Percentiles rank a stretch among this genome's conserved stretches.
Conservation (phyloP, 2,329 filamentous ascomycete species). For the Neonectria hederae region DNA sequence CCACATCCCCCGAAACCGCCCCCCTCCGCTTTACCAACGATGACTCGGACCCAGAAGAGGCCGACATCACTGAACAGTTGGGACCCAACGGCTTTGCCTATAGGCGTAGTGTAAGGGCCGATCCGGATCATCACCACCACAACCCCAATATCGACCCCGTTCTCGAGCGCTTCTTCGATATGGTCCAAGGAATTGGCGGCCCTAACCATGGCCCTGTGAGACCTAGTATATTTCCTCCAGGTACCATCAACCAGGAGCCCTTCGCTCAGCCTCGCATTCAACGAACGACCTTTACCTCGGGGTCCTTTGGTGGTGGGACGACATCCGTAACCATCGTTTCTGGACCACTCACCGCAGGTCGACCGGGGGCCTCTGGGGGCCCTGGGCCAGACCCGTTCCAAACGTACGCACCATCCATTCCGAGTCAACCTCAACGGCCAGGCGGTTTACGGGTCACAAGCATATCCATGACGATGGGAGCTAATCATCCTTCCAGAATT, state of each 20-base stretch:
- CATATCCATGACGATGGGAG: slow-evolving; percentile 32
- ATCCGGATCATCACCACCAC: slow-evolving; percentile 38
- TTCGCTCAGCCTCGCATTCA: slow-evolving; percentile 47
- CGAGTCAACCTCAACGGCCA: slow-evolving; percentile 19
- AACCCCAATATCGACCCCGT: slow-evolving; percentile 50
- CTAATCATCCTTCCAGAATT: slow-evolving; percentile 54
- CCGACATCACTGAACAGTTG: slow-evolving; percentile 65
- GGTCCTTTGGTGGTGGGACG: slow-evolving; percentile 51
- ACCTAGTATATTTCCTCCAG: slow-evolving; percentile 27
- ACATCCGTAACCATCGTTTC: slow-evolving; percentile 61
- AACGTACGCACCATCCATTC: slow-evolving; percentile 52
- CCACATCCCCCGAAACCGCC: slow-evolving; percentile 44
- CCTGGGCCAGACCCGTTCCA: slow-evolving; percentile 54
- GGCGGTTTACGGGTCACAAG: slow-evolving; percentile 31
- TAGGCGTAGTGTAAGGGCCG: slow-evolving; percentile 48
- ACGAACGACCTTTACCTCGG: slow-evolving; percentile 50
- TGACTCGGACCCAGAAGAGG: slow-evolving; percentile 66
- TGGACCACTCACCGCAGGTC: slow-evolving; percentile 43
- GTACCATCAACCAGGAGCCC: slow-evolving; percentile 26
- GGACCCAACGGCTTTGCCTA: slow-evolving; percentile 55
- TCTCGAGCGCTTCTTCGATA: slow-evolving; percentile 54
- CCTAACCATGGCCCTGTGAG: slow-evolving; percentile 23
- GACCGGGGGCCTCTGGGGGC: slow-evolving; percentile 27
- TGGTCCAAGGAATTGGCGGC: slow-evolving; percentile 53
- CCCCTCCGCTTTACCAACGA: slow-evolving; percentile 45